Conservation (phyloP, 2,329 filamentous ascomycete species). For the Talaromyces amestolkiae region DNA sequence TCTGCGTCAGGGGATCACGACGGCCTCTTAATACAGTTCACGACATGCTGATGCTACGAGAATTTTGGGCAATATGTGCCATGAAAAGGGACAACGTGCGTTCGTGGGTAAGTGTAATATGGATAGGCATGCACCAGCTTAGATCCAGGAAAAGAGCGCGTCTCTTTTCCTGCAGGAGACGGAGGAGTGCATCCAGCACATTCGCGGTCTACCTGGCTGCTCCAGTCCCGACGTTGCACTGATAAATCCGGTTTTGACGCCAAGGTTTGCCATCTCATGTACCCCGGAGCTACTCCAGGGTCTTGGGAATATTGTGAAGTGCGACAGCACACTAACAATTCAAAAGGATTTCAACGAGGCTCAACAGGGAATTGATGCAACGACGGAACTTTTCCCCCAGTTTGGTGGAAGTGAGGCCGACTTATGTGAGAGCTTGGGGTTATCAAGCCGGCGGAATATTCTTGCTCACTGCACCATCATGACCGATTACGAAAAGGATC, state of each 20-base stretch:
- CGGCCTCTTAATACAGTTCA: slow-evolving; percentile 60
- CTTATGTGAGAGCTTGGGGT: slow-evolving; percentile 55
- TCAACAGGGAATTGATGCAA: slow-evolving; percentile 55
- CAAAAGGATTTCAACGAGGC: slow-evolving; percentile 66
- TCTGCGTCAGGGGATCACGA: slow-evolving; percentile 60
- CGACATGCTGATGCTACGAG: slow-evolving; percentile 57
- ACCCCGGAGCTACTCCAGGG: slow-evolving; percentile 51
- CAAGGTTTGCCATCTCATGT: slow-evolving; percentile 60
- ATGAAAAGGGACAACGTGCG: slow-evolving; percentile 56
- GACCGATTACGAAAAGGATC: slow-evolving; percentile 52
- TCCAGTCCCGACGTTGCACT: slow-evolving; percentile 36
- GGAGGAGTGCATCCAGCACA: slow-evolving; percentile 36
- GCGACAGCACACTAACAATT: slow-evolving; percentile 50
- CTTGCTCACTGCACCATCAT: slow-evolving; percentile 64
- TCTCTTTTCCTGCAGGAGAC: slow-evolving; percentile 23
- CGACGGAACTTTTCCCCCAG: slow-evolving; percentile 52
- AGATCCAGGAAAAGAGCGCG: slow-evolving; percentile 29
- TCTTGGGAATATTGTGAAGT: slow-evolving; percentile 51
- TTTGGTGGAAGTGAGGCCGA: slow-evolving; percentile 55
- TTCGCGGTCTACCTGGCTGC: slow-evolving; percentile 40
- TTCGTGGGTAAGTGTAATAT: slow-evolving; percentile 64
- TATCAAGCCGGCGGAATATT: slow-evolving; percentile 54
- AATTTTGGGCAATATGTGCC: slow-evolving; percentile 56
- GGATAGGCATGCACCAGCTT: slow-evolving; percentile 48
- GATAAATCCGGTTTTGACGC: slow-evolving; percentile 52